These are phyloP conservation scores for Ceratopteris richardii DNA, from an alignment of 75 land plant species.

Conservation along the genomic window DNA sequence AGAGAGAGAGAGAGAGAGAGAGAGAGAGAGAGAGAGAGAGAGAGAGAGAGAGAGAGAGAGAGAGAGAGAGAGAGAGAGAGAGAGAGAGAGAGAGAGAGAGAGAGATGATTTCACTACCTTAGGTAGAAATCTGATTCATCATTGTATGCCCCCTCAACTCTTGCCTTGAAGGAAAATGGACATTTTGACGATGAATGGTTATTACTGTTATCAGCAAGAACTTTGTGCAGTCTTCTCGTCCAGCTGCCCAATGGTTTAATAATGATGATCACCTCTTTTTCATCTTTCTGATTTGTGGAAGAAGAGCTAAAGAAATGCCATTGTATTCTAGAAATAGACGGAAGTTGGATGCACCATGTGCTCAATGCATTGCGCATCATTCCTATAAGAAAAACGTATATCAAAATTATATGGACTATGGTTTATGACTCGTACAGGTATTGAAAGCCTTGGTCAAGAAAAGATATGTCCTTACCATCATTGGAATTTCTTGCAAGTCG, in stretches of 20 bases:
- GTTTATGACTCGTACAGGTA: too few relatives aligned
- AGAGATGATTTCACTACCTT: constrained; percentile 1
- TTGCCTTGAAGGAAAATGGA: constrained; percentile 9
- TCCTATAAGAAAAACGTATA: background rate
- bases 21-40: too few relatives aligned
- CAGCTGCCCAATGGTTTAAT: constrained; percentile 9
- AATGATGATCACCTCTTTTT: background rate
- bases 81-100: background rate
- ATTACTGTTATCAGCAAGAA: background rate
- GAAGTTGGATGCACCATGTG: constrained; percentile 5
- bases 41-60: too few relatives aligned
- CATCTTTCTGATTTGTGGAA: background rate
- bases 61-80: too few relatives aligned
- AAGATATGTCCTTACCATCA: background rate
- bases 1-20: too few relatives aligned
- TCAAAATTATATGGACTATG: too few relatives aligned
- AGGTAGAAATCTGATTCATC: constrained; percentile 13
- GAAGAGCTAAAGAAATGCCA: constrained; percentile 10
- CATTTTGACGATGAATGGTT: background rate
- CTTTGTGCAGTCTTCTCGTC: background rate
- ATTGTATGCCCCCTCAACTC: constrained; percentile 4
- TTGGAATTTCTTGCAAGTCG: constrained; percentile 8
- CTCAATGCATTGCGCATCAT: background rate
- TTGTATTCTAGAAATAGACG: background rate
- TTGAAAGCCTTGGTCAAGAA: too few relatives aligned